Evolutionary conservation across 2,329 filamentous ascomycete genomes (phyloP).

Genomic region (Boeremia lycopersici): DNA sequence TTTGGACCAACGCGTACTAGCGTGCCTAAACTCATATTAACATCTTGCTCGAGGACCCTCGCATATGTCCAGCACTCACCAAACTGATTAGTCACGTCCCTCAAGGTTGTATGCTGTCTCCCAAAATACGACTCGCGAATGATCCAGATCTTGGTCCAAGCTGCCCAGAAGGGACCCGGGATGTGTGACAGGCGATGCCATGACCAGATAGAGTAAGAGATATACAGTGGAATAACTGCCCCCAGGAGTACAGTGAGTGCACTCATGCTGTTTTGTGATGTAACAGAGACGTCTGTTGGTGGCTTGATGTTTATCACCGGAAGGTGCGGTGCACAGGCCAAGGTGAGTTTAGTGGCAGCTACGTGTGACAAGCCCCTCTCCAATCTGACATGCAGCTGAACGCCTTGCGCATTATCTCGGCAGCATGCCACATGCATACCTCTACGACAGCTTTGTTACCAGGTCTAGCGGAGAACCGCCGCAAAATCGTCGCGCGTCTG

Average conservation of each 20-base stretch:
- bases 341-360: neutral
- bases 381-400: neutral
- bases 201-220: neutral
- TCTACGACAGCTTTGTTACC: too few relatives aligned
- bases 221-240: neutral
- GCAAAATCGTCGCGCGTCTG: constrained; percentile 2
- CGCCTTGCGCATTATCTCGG: neutral
- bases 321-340: neutral
- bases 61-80: constrained; percentile 4
- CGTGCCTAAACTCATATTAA: neutral
- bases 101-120: constrained; percentile 7
- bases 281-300: neutral
- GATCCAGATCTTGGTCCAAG: constrained; percentile 19
- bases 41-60: neutral
- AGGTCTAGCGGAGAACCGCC: neutral
- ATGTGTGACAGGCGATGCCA: constrained; percentile 25
- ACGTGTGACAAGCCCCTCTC: too few relatives aligned
- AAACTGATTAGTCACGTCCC: constrained; percentile 12
- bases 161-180: constrained; percentile 22
- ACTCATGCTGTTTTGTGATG: neutral
- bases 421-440: neutral
- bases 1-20: constrained; percentile 51
- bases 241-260: neutral
- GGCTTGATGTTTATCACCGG: neutral
- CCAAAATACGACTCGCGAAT: constrained; percentile 12